Base-by-base conservation (phyloP, 2,329 filamentous ascomycete genomes). In the Cytospora schulzeri region DNA sequence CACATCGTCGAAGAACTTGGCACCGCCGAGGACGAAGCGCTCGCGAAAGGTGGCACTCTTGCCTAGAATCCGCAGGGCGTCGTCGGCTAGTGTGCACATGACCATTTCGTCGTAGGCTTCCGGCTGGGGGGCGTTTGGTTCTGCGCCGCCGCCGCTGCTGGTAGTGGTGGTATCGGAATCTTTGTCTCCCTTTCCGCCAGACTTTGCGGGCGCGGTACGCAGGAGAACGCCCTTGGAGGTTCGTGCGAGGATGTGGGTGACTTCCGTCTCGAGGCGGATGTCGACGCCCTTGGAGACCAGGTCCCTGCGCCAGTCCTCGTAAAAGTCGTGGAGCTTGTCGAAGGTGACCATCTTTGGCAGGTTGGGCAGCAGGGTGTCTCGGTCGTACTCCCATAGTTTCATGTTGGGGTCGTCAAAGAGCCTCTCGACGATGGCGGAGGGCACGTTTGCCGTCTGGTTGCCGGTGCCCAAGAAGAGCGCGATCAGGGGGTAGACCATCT, bases 401-500 rank as follows among this genome's bases (percentile, higher is more conserved):
- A 85, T 84, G 61, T 84, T 84, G 0, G 83, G 83, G 63, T 85
- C 83, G 64, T 85, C 77, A 58, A 86, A 87, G 0, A 88, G 73
- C 5, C 85, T 76, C 71, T 88, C 85, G 5, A 92, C 78, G 38
- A 92, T 87, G 28, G 89, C 88, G 51, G 83, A 85, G 0, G 89
- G 86, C 0, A 92, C 89, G 67, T 91, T 86, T 0, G 89, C 85
- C 0, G 89, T 90, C 70, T 91, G 88, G 28, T 61, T 61, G 24
- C 59, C 59, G 26, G 59, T 61, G 0, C 90, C 90, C 0, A 92
- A 78, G 71, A 93, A 92, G 1, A 92, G 78, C 0, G 90, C 90
- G 35, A 91, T 84, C 73, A 92, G 84, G 0, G 90, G 90, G 64
- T 90, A 81, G 0, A 89, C 86, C 75, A 92, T 88, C 41, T 86